These are phyloP conservation scores for Termitomyces sp. DNA, from an alignment of 768 basidiomycete genomes.

Conservation along the genomic window DNA sequence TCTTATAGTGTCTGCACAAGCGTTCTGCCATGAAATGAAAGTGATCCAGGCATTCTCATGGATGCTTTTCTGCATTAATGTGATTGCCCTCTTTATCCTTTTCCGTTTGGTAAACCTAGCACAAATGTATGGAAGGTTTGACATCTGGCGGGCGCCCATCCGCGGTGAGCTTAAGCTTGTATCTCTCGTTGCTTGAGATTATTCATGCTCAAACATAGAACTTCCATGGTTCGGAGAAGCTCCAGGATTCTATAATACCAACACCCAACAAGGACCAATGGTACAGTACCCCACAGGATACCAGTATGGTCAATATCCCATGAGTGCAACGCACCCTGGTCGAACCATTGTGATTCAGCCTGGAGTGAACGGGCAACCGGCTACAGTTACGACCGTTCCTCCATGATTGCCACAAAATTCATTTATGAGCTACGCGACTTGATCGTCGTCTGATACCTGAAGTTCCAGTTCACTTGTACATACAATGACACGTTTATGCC, in stretches of 20 bases:
- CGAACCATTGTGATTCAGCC: slow-evolving; percentile 68
- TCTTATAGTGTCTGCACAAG: slow-evolving; percentile 42
- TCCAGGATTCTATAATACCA: slow-evolving; percentile 56
- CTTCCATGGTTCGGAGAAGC: slow-evolving; percentile 75
- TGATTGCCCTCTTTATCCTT: slow-evolving; percentile 48
- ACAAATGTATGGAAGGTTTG: slow-evolving; percentile 43
- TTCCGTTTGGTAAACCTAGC: slow-evolving; percentile 51
- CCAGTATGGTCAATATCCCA: slow-evolving; percentile 31
- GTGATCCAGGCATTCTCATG: slow-evolving; percentile 76
- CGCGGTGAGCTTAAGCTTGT: slow-evolving; percentile 28
- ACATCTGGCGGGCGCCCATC: slow-evolving; percentile 57
- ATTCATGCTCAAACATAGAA: slow-evolving; percentile 28
- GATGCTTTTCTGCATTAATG: slow-evolving; percentile 50
- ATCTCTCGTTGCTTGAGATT: neutral
- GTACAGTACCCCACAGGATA: slow-evolving; percentile 21
- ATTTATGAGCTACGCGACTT: too few relatives aligned
- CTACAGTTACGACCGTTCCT: slow-evolving; percentile 59
- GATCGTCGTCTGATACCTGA: neutral
- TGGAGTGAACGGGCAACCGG: slow-evolving; percentile 49
- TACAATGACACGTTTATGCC: neutral
- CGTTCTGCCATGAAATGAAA: slow-evolving; percentile 77
- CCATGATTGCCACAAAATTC: too few relatives aligned
- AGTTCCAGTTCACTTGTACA: neutral
- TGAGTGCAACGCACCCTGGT: slow-evolving; percentile 39
- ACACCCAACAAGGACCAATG: slow-evolving; percentile 25